A percentile compares a stretch with the other conserved stretches of the same genome.
phyloP scores from a whole-genome alignment of 2,329 filamentous ascomycete species.

The Pezizomycotina sp. region DNA sequence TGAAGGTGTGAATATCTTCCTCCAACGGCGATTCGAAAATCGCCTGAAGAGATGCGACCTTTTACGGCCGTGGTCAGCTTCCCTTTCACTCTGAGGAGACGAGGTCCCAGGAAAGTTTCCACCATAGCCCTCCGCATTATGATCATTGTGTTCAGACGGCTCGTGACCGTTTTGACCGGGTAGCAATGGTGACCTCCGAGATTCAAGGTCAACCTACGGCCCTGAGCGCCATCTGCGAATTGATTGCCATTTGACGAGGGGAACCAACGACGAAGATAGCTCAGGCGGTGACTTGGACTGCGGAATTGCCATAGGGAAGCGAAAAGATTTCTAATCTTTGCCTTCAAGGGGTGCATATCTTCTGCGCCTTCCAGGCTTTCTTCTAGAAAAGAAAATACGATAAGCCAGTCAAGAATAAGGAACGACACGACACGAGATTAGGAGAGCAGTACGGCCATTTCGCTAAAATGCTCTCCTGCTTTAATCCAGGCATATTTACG shows the following conservation, averaged over 20 bases:
- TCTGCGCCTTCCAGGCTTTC: slow-evolving; percentile 62
- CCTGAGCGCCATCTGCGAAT: slow-evolving; percentile 8
- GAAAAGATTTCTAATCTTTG: slow-evolving; percentile 44
- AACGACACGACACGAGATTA: slow-evolving; percentile 64
- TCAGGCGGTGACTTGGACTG: slow-evolving; percentile 39
- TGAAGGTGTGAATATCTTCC: slow-evolving; percentile 52
- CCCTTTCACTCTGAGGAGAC: slow-evolving; percentile 1
- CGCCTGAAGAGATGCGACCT: slow-evolving; percentile 7
- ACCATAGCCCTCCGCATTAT: slow-evolving; percentile 6
- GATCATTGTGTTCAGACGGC: slow-evolving; percentile 1
- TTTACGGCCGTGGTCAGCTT: slow-evolving; percentile 8
- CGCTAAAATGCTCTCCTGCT: slow-evolving; percentile 9
- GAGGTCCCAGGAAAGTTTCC: background rate
- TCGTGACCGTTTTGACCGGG: slow-evolving; percentile 7
- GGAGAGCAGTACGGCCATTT: slow-evolving; percentile 70
- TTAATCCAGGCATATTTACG: slow-evolving; percentile 42
- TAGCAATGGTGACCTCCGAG: slow-evolving; percentile 11
- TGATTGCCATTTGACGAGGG: slow-evolving; percentile 27
- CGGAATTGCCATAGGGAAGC: slow-evolving; percentile 55
- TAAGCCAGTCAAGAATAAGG: slow-evolving; percentile 52
- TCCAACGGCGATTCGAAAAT: slow-evolving; percentile 13
- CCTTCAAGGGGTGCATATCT: slow-evolving; percentile 42
- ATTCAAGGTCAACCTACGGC: slow-evolving; percentile 6
- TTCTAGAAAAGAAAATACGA: slow-evolving; percentile 66
- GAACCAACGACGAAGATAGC: too few species aligned